Evolutionary conservation across 176 grass and related monocot species (phyloP).

Genomic region (Tillandsia fasciculata): DNA sequence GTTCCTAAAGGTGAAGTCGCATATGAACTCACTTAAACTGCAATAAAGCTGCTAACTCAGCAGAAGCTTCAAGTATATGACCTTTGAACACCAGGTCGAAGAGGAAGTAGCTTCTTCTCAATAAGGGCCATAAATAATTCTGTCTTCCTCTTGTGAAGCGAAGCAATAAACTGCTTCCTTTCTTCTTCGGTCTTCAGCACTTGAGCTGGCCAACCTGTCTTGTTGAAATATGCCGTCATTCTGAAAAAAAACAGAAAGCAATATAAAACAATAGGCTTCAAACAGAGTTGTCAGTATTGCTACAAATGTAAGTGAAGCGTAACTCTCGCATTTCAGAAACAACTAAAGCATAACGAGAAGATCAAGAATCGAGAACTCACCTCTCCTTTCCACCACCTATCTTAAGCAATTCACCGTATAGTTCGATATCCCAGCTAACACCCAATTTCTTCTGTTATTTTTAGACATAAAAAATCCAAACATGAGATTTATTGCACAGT

Average conservation of each 20-base stretch:
- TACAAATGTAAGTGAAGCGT: no score
- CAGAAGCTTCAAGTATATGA: slow-evolving; percentile 30
- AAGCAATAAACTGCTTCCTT: slow-evolving; percentile 80
- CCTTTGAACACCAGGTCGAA: slow-evolving; percentile 94
- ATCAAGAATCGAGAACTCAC: slow-evolving; percentile 20
- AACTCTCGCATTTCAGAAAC: no score
- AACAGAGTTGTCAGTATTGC: no score
- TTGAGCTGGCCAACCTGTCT: slow-evolving; percentile 73
- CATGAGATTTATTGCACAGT: not conserved
- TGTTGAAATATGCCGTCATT: slow-evolving; percentile 96
- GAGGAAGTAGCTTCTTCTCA: slow-evolving; percentile 95
- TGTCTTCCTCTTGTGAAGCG: slow-evolving; percentile 94
- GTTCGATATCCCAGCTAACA: slow-evolving; percentile 69
- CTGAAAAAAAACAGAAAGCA: slow-evolving; percentile 26
- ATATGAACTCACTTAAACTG: slow-evolving; percentile 14
- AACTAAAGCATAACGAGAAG: not conserved
- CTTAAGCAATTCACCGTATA: slow-evolving; percentile 91
- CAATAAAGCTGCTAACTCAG: slow-evolving; percentile 19
- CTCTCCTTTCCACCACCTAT: slow-evolving; percentile 98
- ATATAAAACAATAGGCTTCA: not conserved
- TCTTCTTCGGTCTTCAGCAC: slow-evolving; percentile 62
- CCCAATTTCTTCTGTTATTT: slow-evolving; percentile 67
- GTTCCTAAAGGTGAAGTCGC: not conserved
- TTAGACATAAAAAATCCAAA: not conserved
- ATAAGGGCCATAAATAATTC: slow-evolving; percentile 89